These are phyloP conservation scores for Pseudogymnoascus sp. DNA, from an alignment of 2,329 filamentous ascomycete genomes.

Conservation along the genomic window DNA sequence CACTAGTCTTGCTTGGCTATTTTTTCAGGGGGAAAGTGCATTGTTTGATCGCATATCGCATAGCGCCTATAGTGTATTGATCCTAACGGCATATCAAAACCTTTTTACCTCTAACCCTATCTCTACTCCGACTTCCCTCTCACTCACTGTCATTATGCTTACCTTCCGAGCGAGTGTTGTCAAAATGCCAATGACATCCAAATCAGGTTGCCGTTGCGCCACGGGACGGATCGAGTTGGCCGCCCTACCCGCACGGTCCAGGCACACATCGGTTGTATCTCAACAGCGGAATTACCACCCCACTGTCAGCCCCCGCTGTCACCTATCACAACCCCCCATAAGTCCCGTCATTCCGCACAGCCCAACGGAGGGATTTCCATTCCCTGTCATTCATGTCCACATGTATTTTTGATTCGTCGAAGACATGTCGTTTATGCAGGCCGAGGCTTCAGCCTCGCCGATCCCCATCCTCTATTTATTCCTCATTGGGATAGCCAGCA, in stretches of 20 bases:
- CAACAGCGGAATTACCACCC: neutral
- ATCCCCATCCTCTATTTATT: neutral
- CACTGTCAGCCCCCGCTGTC: neutral
- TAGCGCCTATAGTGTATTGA: neutral
- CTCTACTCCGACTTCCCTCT: too few species aligned
- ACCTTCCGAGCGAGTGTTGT: too few species aligned
- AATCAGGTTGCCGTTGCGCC: neutral
- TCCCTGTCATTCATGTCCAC: neutral
- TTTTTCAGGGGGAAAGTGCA: neutral
- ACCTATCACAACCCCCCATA: neutral
- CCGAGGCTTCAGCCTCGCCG: neutral
- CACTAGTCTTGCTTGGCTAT: neutral
- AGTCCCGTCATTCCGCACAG: neutral
- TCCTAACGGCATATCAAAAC: neutral
- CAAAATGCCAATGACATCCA: neutral
- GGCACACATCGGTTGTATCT: neutral
- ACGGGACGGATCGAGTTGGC: neutral
- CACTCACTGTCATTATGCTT: too few species aligned
- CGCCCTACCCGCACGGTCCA: neutral
- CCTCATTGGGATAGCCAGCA: neutral
- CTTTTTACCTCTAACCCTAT: neutral
- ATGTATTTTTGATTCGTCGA: neutral
- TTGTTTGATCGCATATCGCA: neutral
- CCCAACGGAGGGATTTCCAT: neutral
- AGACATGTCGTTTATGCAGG: neutral